Evolutionary conservation across 2,329 filamentous ascomycete species (phyloP), one percentile per base, ranked within the genome.

Genomic region (Stachybotrys echinatus): DNA sequence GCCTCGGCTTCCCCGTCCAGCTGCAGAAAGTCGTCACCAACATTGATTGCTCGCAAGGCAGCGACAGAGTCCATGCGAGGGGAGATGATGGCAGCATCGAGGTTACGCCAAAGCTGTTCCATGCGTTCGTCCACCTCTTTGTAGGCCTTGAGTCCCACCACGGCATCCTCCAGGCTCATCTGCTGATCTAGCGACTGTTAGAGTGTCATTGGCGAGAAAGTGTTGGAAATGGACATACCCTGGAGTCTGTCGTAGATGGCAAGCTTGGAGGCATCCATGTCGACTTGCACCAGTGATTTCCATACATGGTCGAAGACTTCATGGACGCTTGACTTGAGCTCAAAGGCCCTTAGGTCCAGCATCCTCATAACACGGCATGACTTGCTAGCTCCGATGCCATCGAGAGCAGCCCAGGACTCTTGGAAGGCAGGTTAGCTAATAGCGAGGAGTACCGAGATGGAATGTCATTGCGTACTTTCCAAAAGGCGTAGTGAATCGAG

Each of bases 241-340:
- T 79, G 64, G 22, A 74, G 68, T 18, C 67, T 68, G 12, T 77
- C 71, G 22, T 71, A 72, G 31, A 95, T 76, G 1, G 72, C 76
- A 7, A 94, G 68, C 43, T 68, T 75, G 8, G 74, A 71, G 8
- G 72, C 67, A 20, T 79, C 72, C 1, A 73, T 65, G 59, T 92
- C 81, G 18, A 91, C 68, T 2, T 74, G 68, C 12, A 95, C 72
- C 42, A 92, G 72, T 0, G 76, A 72, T 51, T 80, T 79, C 89
- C 91, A 96, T n/a, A 84, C 77, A 49, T 76, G 74, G 42, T 81
- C 79, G 38, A 94, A 77, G 8, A 81, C 80, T 39, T 86, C 80
- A 50, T 84, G 79, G 20, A 94, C 78, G 19, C 80, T 75, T 2
- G 79, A 76, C 54, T 84, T 85, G 50, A 95, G 71, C 58, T 85